Conservation (phyloP, 371 early-diverging fungal genomes). For the Haplosporangium sp. region DNA sequence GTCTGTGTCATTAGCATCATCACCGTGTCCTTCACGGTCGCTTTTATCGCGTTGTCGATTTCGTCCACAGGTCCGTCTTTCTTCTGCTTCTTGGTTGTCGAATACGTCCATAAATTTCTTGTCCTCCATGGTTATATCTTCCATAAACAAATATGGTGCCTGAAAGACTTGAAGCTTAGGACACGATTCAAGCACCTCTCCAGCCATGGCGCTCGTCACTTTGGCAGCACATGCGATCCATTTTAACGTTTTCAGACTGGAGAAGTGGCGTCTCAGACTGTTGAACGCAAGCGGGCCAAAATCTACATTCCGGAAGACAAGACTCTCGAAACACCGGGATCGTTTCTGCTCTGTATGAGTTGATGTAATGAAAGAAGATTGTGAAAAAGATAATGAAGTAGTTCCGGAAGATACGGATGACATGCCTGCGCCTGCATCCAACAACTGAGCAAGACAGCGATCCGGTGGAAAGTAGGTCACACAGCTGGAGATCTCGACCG, state of each 20-base stretch:
- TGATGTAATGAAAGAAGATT: too few relatives aligned
- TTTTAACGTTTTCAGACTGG: slow-evolving; percentile 7
- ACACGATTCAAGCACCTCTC: slow-evolving; percentile 16
- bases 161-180: slow-evolving; percentile 11
- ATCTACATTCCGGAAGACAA: slow-evolving; percentile 19
- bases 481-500: slow-evolving; percentile 19
- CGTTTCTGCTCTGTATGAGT: too few relatives aligned
- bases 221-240: slow-evolving; percentile 16
- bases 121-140: slow-evolving; percentile 3
- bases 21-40: too few relatives aligned
- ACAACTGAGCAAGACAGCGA: slow-evolving; percentile 7
- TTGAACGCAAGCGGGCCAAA: slow-evolving; percentile 25
- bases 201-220: slow-evolving; percentile 26
- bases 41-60: background rate
- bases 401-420: background rate
- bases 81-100: background rate
- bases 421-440: slow-evolving; percentile 10
- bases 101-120: background rate
- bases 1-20: too few relatives aligned
- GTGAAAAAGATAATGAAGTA: background rate
- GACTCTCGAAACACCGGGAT: slow-evolving; percentile 2
- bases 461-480: slow-evolving; percentile 12
- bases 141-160: slow-evolving; percentile 18
- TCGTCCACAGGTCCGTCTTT: background rate
- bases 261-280: slow-evolving; percentile 17